Evolutionary conservation across 768 basidiomycete genomes (phyloP).

Genomic region (Podaxis sp.): DNA sequence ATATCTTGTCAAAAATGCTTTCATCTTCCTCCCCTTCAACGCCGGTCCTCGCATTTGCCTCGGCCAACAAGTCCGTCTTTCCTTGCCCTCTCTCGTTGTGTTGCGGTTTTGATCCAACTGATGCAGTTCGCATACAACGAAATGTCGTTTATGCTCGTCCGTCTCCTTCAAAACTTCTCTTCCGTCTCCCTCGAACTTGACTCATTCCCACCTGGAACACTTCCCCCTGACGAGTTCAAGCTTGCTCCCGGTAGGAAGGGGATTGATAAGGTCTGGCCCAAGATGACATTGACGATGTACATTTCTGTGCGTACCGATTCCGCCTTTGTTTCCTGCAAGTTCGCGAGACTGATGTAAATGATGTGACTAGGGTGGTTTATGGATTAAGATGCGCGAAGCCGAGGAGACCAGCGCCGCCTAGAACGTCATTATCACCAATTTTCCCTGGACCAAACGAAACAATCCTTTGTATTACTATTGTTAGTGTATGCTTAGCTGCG

Average conservation of each 20-base stretch:
- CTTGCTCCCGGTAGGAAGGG: slow-evolving; percentile 40
- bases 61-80: slow-evolving; percentile 45
- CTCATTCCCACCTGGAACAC: slow-evolving; percentile 40
- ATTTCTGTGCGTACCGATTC: slow-evolving; percentile 26
- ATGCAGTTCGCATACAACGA: slow-evolving; percentile 53
- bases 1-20: slow-evolving; percentile 58
- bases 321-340: neutral
- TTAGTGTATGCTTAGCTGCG: too few relatives aligned
- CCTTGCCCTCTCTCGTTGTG: neutral
- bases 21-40: slow-evolving; percentile 69
- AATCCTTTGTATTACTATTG: too few relatives aligned
- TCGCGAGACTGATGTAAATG: neutral
- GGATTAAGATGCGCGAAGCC: slow-evolving; percentile 44
- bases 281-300: slow-evolving; percentile 54
- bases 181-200: slow-evolving; percentile 41
- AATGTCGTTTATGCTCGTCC: slow-evolving; percentile 60
- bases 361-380: slow-evolving; percentile 41
- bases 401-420: neutral
- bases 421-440: too few relatives aligned
- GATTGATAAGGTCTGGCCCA: slow-evolving; percentile 47
- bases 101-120: neutral
- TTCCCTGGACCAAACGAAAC: too few relatives aligned
- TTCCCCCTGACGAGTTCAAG: slow-evolving; percentile 45
- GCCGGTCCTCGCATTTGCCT: slow-evolving; percentile 57
- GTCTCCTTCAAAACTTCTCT: slow-evolving; percentile 56